Base-by-base conservation (phyloP, 2,329 filamentous ascomycete species). In the Periglandula ipomoeae region DNA sequence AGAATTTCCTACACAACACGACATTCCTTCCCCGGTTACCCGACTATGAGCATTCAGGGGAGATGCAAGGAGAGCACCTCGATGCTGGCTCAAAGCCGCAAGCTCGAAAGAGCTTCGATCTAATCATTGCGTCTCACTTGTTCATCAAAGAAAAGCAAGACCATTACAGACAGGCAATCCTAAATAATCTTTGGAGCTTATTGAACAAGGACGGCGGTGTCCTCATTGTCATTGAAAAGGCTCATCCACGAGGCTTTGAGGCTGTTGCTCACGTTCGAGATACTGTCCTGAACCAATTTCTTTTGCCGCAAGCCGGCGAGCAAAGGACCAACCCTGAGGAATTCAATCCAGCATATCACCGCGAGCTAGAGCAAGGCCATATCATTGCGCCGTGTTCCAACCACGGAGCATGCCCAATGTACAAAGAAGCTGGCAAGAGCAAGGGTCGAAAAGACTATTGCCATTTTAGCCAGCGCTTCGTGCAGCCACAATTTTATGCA, bases 11-110 rank as follows among this genome's bases (percentile, higher is more conserved):
- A 11, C 78, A 94, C 34, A 85, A 96, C 62, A 97, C 93, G 0
- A 94, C 87, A 0, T 96, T 98, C 61, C 74, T 98, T 7, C 90
- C 91, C 7, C 82, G 90, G 4, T 70, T 97, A n/a, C 93, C 93
- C 0, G 89, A 97, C 59, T 89, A 91, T 54, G 67, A 89, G 23
- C 84, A 85, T 61, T 77, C 79, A 1, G 72, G 76, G 20, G 72
- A 82, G 50, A 78, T 79, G 44, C 72, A 76, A 9, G 74, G 79
- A 17, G 70, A 72, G 50, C 75, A 77, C 32, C 63, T 87, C 5
- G 79, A 87, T 49, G 78, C 79, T 19, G 72, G 76, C 19, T 65
- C 70, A 26, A 63, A 70, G 8, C 72, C 76, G 5, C 74, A 76
- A 17, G 72, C 76, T 3, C 78, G 85, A 52, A 96, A 97, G 67